Conservation (phyloP, 495 filamentous ascomycete species). For the Lophiotrema nucula region DNA sequence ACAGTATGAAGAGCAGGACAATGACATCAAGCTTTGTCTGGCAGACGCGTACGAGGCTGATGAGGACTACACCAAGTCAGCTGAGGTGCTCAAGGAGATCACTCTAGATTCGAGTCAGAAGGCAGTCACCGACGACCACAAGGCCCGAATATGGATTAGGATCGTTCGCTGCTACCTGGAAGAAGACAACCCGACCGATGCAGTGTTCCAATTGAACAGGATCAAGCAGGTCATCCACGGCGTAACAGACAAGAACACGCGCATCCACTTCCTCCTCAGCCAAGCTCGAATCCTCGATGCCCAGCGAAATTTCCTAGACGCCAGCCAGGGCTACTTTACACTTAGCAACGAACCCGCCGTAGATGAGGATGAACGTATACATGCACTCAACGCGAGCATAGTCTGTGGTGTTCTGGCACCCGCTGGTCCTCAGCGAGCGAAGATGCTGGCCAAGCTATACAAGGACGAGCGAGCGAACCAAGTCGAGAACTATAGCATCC, state of each 20-base stretch:
- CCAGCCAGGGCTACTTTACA: constrained; percentile 79
- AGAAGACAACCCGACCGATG: constrained; percentile 83
- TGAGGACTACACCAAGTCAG: constrained; percentile 77
- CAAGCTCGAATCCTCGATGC: constrained; percentile 92
- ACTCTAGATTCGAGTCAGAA: constrained; percentile 85
- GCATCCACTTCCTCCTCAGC: constrained; percentile 82
- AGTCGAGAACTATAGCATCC: constrained; percentile 77
- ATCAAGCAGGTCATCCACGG: constrained; percentile 87
- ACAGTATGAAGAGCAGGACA: constrained; percentile 83
- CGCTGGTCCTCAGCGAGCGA: constrained; percentile 80
- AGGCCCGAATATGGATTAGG: constrained; percentile 81
- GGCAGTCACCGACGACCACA: constrained; percentile 72
- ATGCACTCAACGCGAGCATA: constrained; percentile 83
- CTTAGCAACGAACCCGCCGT: constrained; percentile 73
- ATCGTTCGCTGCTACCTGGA: constrained; percentile 94
- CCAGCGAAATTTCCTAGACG: constrained; percentile 86
- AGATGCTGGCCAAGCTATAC: constrained; percentile 77
- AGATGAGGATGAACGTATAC: constrained; percentile 79
- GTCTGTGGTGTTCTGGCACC: constrained; percentile 92
- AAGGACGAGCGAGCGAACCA: constrained; percentile 83
- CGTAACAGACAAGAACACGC: constrained; percentile 65
- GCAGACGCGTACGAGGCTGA: constrained; percentile 79
- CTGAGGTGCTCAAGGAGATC: constrained; percentile 75
- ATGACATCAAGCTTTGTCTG: constrained; percentile 72
- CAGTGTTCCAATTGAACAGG: constrained; percentile 85